Conservation (phyloP, 148 eudicot species). For the Silene conica region DNA sequence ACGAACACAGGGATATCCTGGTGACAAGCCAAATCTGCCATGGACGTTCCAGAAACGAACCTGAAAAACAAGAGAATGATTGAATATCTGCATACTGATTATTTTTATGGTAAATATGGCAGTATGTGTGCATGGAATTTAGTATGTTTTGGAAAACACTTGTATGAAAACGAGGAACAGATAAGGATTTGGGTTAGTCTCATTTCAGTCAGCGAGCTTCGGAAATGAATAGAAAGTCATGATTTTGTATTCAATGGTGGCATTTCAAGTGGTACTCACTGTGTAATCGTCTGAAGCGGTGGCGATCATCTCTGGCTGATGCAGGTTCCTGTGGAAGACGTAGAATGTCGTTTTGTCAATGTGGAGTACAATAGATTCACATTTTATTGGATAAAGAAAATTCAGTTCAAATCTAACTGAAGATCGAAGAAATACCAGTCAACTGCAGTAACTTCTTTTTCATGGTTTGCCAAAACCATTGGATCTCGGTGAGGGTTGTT, state of each 20-base stretch:
- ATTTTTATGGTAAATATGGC: neutral
- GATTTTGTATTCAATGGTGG: neutral
- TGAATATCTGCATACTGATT: neutral
- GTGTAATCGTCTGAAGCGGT: slow-evolving; percentile 89
- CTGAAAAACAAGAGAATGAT: slow-evolving; percentile 26
- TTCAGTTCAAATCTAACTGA: too few relatives aligned
- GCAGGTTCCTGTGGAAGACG: slow-evolving; percentile 49
- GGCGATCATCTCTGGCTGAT: slow-evolving; percentile 76
- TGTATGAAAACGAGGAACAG: too few relatives aligned
- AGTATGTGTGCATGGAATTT: too few relatives aligned
- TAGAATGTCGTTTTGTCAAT: slow-evolving; percentile 6
- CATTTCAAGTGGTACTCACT: slow-evolving; percentile 39
- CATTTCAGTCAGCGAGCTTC: neutral
- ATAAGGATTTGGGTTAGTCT: too few relatives aligned
- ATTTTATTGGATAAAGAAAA: neutral
- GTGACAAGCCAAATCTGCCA: slow-evolving; percentile 48
- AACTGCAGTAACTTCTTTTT: slow-evolving; percentile 86
- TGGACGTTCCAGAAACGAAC: slow-evolving; percentile 75
- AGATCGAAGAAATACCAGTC: slow-evolving; percentile 52
- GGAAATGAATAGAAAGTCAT: neutral
- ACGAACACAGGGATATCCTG: slow-evolving; percentile 53
- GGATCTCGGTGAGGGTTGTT: slow-evolving; percentile 62
- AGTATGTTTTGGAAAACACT: too few relatives aligned
- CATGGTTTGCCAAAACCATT: slow-evolving; percentile 54
- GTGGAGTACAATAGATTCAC: neutral